Evolutionary conservation across 2,329 filamentous ascomycete species (phyloP), one percentile per base, ranked within the genome.

Genomic region (Leptographium wingfieldii): DNA sequence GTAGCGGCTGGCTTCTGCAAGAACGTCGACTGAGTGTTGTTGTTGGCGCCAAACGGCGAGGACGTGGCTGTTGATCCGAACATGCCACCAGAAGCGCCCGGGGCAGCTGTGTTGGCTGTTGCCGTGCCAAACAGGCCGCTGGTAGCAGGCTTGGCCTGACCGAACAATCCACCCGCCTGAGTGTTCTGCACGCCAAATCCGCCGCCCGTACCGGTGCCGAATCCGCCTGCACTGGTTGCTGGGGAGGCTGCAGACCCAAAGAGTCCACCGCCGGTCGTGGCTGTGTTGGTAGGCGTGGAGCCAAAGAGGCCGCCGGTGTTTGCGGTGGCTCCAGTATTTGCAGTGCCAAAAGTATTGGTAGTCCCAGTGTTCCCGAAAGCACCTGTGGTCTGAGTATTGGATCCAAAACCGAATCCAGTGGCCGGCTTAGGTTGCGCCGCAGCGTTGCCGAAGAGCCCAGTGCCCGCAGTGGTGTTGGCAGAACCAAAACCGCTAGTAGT

Each of bases 401-500:
- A 29, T 11, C 61, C 61, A 59, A 64, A 64, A 10, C 60, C 58
- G 10, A 61, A 62, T 9, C 61, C 61, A 11, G 58, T 53, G 0
- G 61, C 60, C 2, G 60, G 60, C 53, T 57, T 33, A 55, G 46
- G 62, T 22, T 64, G 62, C 19, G 62, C 59, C 0, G 74, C 69
- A 48, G 67, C 70, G 61, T 71, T 71, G 55, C 80, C 80, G 65
- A 83, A 84, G 16, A 74, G 69, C 27, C 69, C 69, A 35, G 66
- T 66, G 6, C 71, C 68, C 3, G 68, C 66, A 11, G 60, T 57
- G 38, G 69, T 67, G 16, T 67, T 67, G 12, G 63, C 59, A 25
- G 56, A 27, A 14, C 57, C 57, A 52, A 59, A 55, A 5, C 43
- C 43, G 35, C 69, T 67, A 51, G 70, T 71, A 57, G 74, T 67